Percentiles rank a stretch among this genome's conserved stretches.
Conservation (phyloP, 2,329 filamentous ascomycete species). For the Bretziella fagacearum region DNA sequence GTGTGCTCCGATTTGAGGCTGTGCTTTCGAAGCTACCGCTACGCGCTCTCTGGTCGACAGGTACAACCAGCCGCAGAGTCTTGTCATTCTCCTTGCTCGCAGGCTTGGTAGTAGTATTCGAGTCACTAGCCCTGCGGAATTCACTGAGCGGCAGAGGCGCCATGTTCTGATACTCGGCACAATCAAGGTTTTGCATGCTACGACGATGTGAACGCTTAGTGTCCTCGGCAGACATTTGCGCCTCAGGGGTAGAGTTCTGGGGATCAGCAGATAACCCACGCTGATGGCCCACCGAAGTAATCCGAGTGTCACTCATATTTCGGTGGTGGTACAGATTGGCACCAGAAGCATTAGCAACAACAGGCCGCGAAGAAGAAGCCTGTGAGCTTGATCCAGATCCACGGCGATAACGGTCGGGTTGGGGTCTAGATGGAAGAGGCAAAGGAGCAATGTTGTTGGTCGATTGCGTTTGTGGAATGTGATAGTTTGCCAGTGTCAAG, state of each 20-base stretch:
- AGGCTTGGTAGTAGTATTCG: constrained; percentile 17
- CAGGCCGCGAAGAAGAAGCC: constrained; percentile 22
- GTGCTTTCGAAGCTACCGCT: constrained; percentile 50
- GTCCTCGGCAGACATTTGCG: constrained; percentile 22
- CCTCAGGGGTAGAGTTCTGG: not conserved
- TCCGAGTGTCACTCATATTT: constrained; percentile 17
- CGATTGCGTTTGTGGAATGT: constrained; percentile 22
- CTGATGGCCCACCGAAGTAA: constrained; percentile 15
- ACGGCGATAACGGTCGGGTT: constrained; percentile 64
- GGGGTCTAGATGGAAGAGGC: constrained; percentile 39
- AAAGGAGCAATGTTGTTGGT: constrained; percentile 21
- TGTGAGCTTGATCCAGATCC: constrained; percentile 38
- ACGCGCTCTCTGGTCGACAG: constrained; percentile 23
- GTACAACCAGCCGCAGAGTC: constrained; percentile 24
- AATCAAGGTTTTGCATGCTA: constrained; percentile 55
- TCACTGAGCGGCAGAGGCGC: constrained; percentile 9
- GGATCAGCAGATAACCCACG: constrained; percentile 7
- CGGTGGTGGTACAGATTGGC: constrained; percentile 18
- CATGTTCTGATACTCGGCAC: constrained; percentile 25
- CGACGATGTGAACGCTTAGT: constrained; percentile 64
- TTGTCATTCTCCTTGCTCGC: constrained; percentile 22
- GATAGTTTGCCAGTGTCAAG: constrained; percentile 18
- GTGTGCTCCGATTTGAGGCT: constrained; percentile 38
- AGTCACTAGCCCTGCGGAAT: constrained; percentile 15
- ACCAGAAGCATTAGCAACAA: constrained; percentile 17